phyloP scores from a whole-genome alignment of 257 asterid genomes.

The Perilla frutescens region DNA sequence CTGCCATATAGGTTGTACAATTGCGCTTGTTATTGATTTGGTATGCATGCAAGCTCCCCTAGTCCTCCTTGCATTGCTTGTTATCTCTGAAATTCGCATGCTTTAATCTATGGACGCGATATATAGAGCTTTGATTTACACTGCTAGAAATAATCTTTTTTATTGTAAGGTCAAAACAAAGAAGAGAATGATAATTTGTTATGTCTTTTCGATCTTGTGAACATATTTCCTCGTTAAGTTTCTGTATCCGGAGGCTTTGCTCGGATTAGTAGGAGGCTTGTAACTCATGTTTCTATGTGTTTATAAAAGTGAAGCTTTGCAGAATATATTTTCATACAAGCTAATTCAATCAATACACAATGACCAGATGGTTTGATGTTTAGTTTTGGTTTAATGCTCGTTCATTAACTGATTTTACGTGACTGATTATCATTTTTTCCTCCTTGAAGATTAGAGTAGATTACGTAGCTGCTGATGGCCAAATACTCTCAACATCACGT shows the following conservation, averaged over 20 bases:
- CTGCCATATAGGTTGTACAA: not conserved
- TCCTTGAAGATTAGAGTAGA: conserved; percentile 73
- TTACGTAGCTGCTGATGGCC: conserved; percentile 66
- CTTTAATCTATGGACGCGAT: not conserved
- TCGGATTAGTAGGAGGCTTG: not conserved
- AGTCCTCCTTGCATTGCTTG: not conserved
- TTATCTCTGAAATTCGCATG: conserved; percentile 2
- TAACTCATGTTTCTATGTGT: not conserved
- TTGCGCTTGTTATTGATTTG: conserved; percentile 6
- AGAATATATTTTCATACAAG: not conserved
- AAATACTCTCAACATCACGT: conserved; percentile 58
- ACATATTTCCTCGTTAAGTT: not conserved
- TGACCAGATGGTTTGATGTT: not conserved
- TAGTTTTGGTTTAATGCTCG: not conserved
- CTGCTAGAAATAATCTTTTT: not conserved
- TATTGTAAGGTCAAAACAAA: not conserved
- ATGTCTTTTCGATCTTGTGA: not conserved
- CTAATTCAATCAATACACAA: not conserved
- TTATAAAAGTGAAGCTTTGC: not conserved
- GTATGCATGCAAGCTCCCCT: not conserved
- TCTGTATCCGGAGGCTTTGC: not conserved
- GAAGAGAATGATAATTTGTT: conserved; percentile 5
- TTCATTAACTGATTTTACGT: not conserved
- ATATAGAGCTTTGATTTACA: not conserved
- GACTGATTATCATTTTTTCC: conserved; percentile 19